Conservation (phyloP, 2,329 filamentous ascomycete species). For the Drechslerella coelobrocha region DNA sequence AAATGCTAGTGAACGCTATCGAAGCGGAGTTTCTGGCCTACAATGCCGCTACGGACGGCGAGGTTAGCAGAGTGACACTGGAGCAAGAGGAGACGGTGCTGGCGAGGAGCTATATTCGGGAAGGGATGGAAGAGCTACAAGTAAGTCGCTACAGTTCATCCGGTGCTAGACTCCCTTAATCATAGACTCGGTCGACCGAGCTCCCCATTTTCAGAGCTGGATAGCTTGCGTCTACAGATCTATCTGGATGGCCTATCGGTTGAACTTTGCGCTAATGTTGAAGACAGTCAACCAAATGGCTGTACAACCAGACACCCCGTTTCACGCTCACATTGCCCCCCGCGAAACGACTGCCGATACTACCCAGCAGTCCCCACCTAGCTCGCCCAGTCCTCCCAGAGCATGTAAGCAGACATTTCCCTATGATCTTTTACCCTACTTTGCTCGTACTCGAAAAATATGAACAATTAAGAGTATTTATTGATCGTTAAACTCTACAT, state of each 20-base stretch:
- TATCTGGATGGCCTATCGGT: too few relatives aligned
- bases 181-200: background rate
- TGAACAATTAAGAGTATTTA: too few relatives aligned
- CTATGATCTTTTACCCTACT: too few relatives aligned
- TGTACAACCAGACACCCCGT: slow-evolving; percentile 41
- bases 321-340: slow-evolving; percentile 28
- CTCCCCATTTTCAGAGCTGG: too few relatives aligned
- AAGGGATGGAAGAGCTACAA: slow-evolving; percentile 69
- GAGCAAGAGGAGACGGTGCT: slow-evolving; percentile 58
- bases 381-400: slow-evolving; percentile 20
- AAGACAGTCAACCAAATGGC: slow-evolving; percentile 42
- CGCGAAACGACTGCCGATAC: slow-evolving; percentile 20
- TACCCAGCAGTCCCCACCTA: slow-evolving; percentile 18
- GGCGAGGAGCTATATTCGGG: slow-evolving; percentile 65
- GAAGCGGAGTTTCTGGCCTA: slow-evolving; percentile 67
- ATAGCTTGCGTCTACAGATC: too few relatives aligned
- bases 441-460: too few relatives aligned
- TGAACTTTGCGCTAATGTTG: slow-evolving; percentile 5
- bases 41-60: background rate
- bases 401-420: slow-evolving; percentile 37
- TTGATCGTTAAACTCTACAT: too few relatives aligned
- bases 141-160: slow-evolving; percentile 58
- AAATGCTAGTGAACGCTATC: slow-evolving; percentile 64
- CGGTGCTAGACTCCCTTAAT: background rate
- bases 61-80: slow-evolving; percentile 66